Base-by-base conservation (phyloP, 2,329 filamentous ascomycete genomes). In the Zasmidium citrigriseum region DNA sequence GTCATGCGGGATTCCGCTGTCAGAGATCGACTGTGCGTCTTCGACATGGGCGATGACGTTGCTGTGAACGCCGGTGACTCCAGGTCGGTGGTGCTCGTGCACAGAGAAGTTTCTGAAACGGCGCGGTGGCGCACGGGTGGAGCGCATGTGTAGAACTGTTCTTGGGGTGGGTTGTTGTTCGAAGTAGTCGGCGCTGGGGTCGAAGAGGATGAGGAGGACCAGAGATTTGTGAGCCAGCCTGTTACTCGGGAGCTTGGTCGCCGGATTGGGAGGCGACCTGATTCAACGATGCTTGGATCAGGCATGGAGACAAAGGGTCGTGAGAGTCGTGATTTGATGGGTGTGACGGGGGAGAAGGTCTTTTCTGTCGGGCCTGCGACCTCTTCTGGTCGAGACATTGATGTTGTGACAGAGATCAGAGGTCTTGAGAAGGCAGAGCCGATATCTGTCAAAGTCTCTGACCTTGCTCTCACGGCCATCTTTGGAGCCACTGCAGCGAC, bases 361-460 rank as follows among this genome's bases (percentile, higher is more conserved):
- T 50, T 24, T 22, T 52, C n/a, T 52, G 55, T 46, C 27, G 41
- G 23, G 38, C 41, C 41, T 24, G 45, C 49, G 24, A 34, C 38
- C 21, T 55, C 55, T 12, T 58, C 29, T 7, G 53, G 14, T 20
- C 22, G 10, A 24, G 49, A 34, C 29, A 41, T 52, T n/a, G 48
- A 41, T 47, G 27, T 63, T 46, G 48, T 52, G 25, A 59, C 61
- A 24, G 59, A 62, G 44, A 60, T 59, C 25, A 76, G 63, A 0
- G 78, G 77, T 3, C 73, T 70, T 4, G 77, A 78, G 59, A 81
- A 77, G 0, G 75, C 78, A 24, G 76, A 79, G 21, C 78, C 78
- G 46, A 80, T 81, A 38, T 78, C 77, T 3, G 71, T 76, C n/a
- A 81, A 73, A 0, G 78, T 80, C 59, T 80, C 74, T 4, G 76